phyloP scores from a whole-genome alignment of 129 eudicot species.

The Solidago caesia region DNA sequence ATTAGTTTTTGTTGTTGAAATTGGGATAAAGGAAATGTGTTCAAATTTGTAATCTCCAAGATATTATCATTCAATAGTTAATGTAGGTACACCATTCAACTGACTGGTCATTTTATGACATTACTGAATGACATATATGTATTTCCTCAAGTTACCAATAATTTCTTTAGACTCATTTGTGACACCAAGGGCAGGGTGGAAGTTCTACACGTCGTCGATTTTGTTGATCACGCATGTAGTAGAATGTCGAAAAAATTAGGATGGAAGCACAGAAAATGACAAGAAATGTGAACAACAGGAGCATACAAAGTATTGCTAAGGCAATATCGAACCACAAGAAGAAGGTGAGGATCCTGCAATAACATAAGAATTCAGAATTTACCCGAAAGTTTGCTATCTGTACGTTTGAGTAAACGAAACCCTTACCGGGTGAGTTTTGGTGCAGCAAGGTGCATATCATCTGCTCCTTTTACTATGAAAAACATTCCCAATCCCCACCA shows the following conservation, averaged over 20 bases:
- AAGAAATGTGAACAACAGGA: constrained; percentile 16
- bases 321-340: constrained; percentile 26
- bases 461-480: constrained; percentile 26
- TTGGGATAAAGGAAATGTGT: too few relatives aligned
- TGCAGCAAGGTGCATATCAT: constrained; percentile 24
- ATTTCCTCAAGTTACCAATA: too few relatives aligned
- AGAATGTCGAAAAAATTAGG: constrained; percentile 2
- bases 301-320: constrained; percentile 12
- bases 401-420: not conserved
- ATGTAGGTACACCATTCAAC: too few relatives aligned
- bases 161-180: too few relatives aligned
- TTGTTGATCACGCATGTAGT: constrained; percentile 14
- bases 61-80: too few relatives aligned
- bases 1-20: constrained; percentile 11
- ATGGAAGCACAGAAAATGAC: constrained; percentile 14
- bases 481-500: constrained; percentile 28
- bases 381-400: not conserved
- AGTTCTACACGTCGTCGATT: constrained; percentile 4
- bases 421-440: constrained; percentile 25
- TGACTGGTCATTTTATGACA: too few relatives aligned
- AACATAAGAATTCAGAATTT: not conserved
- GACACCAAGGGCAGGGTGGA: too few relatives aligned
- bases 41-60: too few relatives aligned
- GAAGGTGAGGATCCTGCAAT: constrained; percentile 29
- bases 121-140: too few relatives aligned